Base-by-base conservation (phyloP, 2,329 filamentous ascomycete species). In the Fusarium tjaetaba region DNA sequence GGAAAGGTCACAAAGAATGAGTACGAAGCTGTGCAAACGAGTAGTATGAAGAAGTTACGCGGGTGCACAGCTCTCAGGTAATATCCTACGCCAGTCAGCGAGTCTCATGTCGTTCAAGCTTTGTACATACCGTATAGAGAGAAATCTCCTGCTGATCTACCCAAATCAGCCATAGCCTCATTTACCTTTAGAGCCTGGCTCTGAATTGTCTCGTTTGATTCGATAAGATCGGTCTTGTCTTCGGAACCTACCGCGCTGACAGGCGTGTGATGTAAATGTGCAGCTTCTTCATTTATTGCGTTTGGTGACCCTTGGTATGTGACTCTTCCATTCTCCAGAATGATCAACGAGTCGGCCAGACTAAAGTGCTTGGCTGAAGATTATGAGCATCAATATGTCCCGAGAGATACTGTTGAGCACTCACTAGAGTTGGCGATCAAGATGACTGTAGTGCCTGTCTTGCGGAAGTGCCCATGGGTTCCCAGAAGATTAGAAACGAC, bases 151-250 rank as follows among this genome's bases (percentile, higher is more conserved):
- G 32, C 49, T 30, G 56, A 28, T 36, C 56, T 38, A 4, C 11
- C 16, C 24, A 59, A 7, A 49, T 59, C 56, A 15, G 7, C 14
- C 11, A 36, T 18, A 6, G 32, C 56, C 8, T 59, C 56, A 2
- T 7, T 49, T 3, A 49, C 24, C 10, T 36, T 14, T 5, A 59
- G 42, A 20, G 20, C 11, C 1, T 59, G 56, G 4, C 24, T 16
- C 42, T 30, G 20, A 7, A 49, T 18, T 6, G 11, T n/a, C 32
- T 24, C 49, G 6, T 24, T 48, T 2, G 5, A 2, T n/a, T 58
- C 20, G 4, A 14, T 10, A n/a, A 16, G 10, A 6, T 18, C n/a
- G 2, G 18, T 2, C 6, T 16, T 48, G 3, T 4, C 0, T 46
- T n/a, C 13, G 13, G n/a, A 5, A 2, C 14, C 10, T 18, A 10